phyloP scores from a whole-genome alignment of 768 basidiomycete genomes.

The Tulasnella sp. region DNA sequence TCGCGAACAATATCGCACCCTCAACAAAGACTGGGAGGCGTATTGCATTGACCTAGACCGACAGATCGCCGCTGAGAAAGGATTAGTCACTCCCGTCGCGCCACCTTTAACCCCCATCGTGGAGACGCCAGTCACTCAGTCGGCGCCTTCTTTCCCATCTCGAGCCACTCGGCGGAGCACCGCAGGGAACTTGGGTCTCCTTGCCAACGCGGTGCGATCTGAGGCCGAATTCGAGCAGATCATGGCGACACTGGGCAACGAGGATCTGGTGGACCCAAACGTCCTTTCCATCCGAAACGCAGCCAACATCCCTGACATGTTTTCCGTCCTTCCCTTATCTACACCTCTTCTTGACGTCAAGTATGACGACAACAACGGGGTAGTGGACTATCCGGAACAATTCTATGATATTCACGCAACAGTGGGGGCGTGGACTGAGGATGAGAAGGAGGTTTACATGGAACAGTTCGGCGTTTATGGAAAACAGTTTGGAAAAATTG shows the following conservation, averaged over 20 bases:
- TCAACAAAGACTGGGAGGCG: constrained; percentile 62
- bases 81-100: constrained; percentile 12
- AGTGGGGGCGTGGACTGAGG: constrained; percentile 76
- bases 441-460: constrained; percentile 68
- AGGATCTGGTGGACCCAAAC: constrained; percentile 86
- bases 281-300: constrained; percentile 78
- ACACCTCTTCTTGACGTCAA: constrained; percentile 45
- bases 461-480: constrained; percentile 76
- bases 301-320: constrained; percentile 86
- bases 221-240: constrained; percentile 97
- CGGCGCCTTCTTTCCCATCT: constrained; percentile 21
- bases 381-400: constrained; percentile 61
- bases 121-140: constrained; percentile 30
- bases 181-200: constrained; percentile 43
- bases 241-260: constrained; percentile 84
- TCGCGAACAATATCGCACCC: constrained; percentile 51
- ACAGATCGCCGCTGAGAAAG: constrained; percentile 24
- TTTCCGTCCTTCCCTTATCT: constrained; percentile 37
- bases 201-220: constrained; percentile 71
- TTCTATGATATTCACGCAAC: constrained; percentile 60
- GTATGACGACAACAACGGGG: constrained; percentile 79
- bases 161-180: constrained; percentile 66
- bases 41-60: constrained; percentile 61
- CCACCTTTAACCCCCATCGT: constrained; percentile 22
- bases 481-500: constrained; percentile 93